Evolutionary conservation across 208 protist genomes (phyloP).

Genomic region (Leishmania martiniquensis): DNA sequence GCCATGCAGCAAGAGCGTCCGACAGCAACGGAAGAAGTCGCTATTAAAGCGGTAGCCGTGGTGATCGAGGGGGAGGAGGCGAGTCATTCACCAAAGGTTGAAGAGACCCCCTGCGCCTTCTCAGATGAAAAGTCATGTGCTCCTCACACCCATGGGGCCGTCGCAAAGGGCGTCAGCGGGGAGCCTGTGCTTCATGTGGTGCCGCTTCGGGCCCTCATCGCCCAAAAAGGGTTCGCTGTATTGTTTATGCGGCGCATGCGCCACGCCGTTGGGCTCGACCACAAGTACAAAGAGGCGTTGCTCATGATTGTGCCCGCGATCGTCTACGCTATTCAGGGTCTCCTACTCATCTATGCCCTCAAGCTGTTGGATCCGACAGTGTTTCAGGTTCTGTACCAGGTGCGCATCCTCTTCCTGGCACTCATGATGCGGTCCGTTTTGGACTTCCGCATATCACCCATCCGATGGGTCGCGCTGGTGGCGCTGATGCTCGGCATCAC

Average conservation of each 20-base stretch:
- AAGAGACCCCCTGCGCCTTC: neutral
- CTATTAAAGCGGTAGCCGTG: neutral
- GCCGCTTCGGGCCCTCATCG: neutral
- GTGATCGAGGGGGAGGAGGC: neutral
- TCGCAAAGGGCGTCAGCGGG: neutral
- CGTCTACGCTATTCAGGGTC: constrained; percentile 64
- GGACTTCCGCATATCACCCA: constrained; percentile 32
- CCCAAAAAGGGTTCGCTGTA: neutral
- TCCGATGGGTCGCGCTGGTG: constrained; percentile 53
- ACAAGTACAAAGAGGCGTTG: constrained; percentile 35
- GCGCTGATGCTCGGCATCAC: constrained; percentile 43
- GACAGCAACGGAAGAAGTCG: neutral
- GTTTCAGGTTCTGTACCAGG: constrained; percentile 69
- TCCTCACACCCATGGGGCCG: neutral
- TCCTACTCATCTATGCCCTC: constrained; percentile 48
- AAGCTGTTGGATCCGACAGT: constrained; percentile 53
- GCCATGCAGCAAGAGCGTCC: neutral
- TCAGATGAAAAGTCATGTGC: neutral
- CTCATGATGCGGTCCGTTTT: constrained; percentile 41
- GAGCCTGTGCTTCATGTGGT: neutral
- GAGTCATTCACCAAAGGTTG: too few relatives aligned
- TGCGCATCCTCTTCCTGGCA: constrained; percentile 59
- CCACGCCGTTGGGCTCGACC: constrained; percentile 21
- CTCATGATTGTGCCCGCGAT: constrained; percentile 58
- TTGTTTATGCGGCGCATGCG: constrained; percentile 14